A percentile compares a stretch with the other conserved stretches of the same genome.
Evolutionary conservation across 768 basidiomycete species (phyloP).

Genomic region (Podaxis sp.): DNA sequence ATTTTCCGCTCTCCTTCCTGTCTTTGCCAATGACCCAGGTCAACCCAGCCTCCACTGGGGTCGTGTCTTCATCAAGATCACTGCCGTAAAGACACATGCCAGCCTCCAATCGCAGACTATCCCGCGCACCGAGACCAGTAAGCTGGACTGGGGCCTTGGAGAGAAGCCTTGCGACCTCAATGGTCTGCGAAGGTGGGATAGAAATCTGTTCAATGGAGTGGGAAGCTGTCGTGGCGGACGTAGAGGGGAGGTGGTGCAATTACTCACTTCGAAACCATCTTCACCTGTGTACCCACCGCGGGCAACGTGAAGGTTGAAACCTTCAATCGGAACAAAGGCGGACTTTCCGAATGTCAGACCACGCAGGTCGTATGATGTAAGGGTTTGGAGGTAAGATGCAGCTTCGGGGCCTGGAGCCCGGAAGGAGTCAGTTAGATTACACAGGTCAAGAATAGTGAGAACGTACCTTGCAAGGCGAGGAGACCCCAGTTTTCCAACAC

Average conservation of each 20-base stretch:
- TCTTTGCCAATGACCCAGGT: conserved; percentile 97
- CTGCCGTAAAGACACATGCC: conserved; percentile 97
- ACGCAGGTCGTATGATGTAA: conserved; percentile 73
- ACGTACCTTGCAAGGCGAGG: conserved; percentile 82
- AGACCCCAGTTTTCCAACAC: conserved; percentile 84
- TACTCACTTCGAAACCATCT: conserved; percentile 89
- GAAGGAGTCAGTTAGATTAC: background rate
- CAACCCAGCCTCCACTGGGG: conserved; percentile 88
- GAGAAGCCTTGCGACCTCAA: conserved; percentile 68
- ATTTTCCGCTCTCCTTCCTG: conserved; percentile 63
- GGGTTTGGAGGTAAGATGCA: conserved; percentile 71
- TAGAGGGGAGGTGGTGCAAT: background rate
- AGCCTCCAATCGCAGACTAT: conserved; percentile 92
- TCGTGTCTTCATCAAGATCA: conserved; percentile 84
- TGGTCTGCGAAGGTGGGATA: conserved; percentile 75
- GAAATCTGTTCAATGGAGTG: conserved; percentile 60
- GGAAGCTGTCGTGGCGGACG: background rate
- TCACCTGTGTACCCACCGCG: conserved; percentile 98
- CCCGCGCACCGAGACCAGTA: conserved; percentile 88
- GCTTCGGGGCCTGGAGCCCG: conserved; percentile 68
- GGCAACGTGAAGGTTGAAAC: conserved; percentile 81
- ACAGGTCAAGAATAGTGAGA: background rate
- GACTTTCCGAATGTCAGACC: conserved; percentile 83
- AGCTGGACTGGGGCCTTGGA: conserved; percentile 69
- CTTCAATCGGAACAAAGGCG: conserved; percentile 76